phyloP scores from a whole-genome alignment of 306 rosid species.

The Cicer yamashitae region DNA sequence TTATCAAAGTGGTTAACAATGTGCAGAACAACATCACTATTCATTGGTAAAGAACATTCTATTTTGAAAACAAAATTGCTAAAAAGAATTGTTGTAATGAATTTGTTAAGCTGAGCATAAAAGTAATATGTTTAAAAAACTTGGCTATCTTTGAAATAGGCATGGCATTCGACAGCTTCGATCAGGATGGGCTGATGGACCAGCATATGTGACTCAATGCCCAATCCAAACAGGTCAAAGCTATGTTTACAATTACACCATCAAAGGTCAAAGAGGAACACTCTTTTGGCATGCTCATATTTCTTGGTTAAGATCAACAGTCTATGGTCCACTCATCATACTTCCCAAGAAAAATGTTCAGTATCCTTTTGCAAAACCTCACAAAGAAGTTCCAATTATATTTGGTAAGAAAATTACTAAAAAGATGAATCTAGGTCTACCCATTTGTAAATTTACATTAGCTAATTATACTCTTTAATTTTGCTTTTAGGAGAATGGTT shows the following conservation, averaged over 20 bases:
- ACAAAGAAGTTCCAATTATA: conserved; percentile 58
- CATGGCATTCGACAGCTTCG: conserved; percentile 68
- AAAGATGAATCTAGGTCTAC: not conserved
- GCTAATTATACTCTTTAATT: conserved; percentile 17
- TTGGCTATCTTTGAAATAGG: conserved; percentile 48
- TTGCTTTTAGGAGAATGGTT: conserved; percentile 76
- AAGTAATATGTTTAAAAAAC: not conserved
- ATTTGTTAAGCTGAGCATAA: not conserved
- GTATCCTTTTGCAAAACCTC: conserved; percentile 55
- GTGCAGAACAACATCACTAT: conserved; percentile 62
- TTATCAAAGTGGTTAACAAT: conserved; percentile 68
- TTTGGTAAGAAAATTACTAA: conserved; percentile 45
- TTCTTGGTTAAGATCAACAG: conserved; percentile 57
- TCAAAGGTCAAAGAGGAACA: conserved; percentile 77
- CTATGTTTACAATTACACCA: conserved; percentile 76
- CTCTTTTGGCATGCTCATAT: conserved; percentile 60
- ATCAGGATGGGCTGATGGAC: conserved; percentile 60
- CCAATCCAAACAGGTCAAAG: conserved; percentile 54
- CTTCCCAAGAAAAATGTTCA: conserved; percentile 60
- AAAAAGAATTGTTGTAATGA: not conserved
- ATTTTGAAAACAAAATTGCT: not conserved
- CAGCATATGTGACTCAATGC: conserved; percentile 54
- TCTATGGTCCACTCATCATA: conserved; percentile 71
- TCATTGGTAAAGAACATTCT: conserved; percentile 61
- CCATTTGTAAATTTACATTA: not conserved